Conservation (phyloP, 352 stramenopile species). For the Thraustotheca clavata region DNA sequence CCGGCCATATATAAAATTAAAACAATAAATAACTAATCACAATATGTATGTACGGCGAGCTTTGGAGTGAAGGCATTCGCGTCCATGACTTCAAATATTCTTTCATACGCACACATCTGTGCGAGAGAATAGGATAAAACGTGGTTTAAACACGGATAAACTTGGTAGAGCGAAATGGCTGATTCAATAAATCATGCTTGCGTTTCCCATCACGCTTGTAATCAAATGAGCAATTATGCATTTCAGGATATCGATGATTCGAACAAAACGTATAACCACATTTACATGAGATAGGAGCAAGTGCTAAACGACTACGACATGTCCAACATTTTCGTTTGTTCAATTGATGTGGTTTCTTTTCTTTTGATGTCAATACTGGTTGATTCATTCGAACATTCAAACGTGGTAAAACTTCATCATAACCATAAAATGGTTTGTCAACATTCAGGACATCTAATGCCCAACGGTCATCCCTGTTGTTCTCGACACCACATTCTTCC, state of each 20-base stretch:
- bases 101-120: too few relatives aligned
- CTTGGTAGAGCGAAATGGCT: constrained; percentile 15
- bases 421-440: constrained; percentile 13
- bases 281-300: constrained; percentile 76
- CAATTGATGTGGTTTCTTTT: constrained; percentile 50
- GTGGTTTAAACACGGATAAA: constrained; percentile 17
- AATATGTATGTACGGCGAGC: constrained; percentile 14
- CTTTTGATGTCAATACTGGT: background rate
- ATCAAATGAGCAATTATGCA: constrained; percentile 83
- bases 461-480: background rate
- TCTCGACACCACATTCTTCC: background rate
- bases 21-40: constrained; percentile 22
- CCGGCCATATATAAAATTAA: constrained; percentile 9
- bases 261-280: constrained; percentile 88
- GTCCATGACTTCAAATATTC: constrained; percentile 14
- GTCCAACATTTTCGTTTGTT: constrained; percentile 85
- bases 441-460: constrained; percentile 8
- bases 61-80: constrained; percentile 12
- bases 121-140: background rate
- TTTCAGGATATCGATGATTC: constrained; percentile 83
- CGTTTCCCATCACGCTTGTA: constrained; percentile 80
- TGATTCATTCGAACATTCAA: background rate
- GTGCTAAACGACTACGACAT: constrained; percentile 75
- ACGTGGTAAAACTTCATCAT: constrained; percentile 7
- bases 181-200: constrained; percentile 41